These are phyloP conservation scores for Ceratobasidium sp. DNA, from an alignment of 1,284 basidiomycete species.

Conservation along the genomic window DNA sequence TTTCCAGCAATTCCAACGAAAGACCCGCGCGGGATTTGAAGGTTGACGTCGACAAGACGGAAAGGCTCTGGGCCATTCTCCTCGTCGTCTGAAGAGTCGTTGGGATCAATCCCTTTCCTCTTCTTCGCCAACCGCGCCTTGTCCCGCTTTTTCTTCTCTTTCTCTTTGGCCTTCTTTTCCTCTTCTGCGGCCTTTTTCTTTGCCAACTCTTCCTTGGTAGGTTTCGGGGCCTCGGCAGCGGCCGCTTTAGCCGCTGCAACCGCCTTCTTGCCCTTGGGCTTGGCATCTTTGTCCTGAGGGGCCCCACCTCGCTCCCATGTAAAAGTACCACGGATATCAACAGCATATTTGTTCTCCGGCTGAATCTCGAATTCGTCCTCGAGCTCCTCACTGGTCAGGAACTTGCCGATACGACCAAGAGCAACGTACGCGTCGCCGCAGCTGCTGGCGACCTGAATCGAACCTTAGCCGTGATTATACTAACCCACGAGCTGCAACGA, in stretches of 20 bases:
- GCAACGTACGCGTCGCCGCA: slow-evolving; percentile 67
- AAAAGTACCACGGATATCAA: slow-evolving; percentile 70
- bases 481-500: background rate
- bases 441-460: slow-evolving; percentile 6
- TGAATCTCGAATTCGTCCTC: slow-evolving; percentile 58
- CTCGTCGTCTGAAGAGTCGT: slow-evolving; percentile 36
- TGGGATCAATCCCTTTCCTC: slow-evolving; percentile 25
- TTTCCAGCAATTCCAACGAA: slow-evolving; percentile 54
- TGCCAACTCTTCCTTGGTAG: slow-evolving; percentile 38
- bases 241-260: slow-evolving; percentile 40
- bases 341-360: slow-evolving; percentile 53
- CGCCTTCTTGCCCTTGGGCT: slow-evolving; percentile 44
- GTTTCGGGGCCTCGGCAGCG: slow-evolving; percentile 20
- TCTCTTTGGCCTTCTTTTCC: slow-evolving; percentile 40
- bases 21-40: slow-evolving; percentile 50
- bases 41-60: slow-evolving; percentile 50
- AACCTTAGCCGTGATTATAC: background rate
- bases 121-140: slow-evolving; percentile 33
- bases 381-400: slow-evolving; percentile 71
- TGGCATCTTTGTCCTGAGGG: slow-evolving; percentile 8
- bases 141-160: slow-evolving; percentile 45
- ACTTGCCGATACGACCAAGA: slow-evolving; percentile 62
- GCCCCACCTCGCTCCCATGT: slow-evolving; percentile 63
- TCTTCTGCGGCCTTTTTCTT: slow-evolving; percentile 40
- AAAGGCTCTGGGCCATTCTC: slow-evolving; percentile 47